Evolutionary conservation across 2,329 filamentous ascomycete species (phyloP), one percentile per base, ranked within the genome.

Genomic region (Helotiales sp.): DNA sequence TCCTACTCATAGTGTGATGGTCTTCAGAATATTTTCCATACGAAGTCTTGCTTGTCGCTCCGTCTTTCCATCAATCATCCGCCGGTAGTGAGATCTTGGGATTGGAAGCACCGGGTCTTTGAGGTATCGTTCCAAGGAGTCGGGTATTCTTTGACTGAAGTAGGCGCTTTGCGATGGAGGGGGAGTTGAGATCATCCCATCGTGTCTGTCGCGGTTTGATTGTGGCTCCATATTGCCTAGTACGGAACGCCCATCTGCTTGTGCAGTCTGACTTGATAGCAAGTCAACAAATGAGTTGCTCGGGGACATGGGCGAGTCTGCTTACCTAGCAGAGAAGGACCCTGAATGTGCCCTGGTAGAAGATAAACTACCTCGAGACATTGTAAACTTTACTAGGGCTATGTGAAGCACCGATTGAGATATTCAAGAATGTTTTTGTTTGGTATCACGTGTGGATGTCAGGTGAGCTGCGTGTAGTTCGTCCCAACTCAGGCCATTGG

Each of bases 51-150:
- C 47, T 50, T 50, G 47, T 13, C 2, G 22, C 17, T 50, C 24
- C 47, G 47, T 50, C 24, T 28, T 50, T 15, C 47, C 47, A 30
- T 28, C 47, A 30, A 28, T n/a, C 47, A 50, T 50, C 17, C 17
- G 30, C 17, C 52, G 52, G 52, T 55, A 55, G n/a, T 55, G 52
- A 55, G 26, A 32, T 37, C 30, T 13, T 37, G 52, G 30, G 11
- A 55, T 37, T 11, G 52, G 52, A 6, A 55, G 28, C 3, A 37
- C 52, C 1, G 52, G 52, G 17, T 37, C 52, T 20, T 15, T 20
- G n/a, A 55, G 52, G 37, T 55, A 55, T 55, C 52, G 28, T 32
- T 55, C 17, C 15, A 55, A 34, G n/a, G 52, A 55, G 15, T 55
- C 52, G 28, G 52, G 7, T 55, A 37, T 55, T 11, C 30, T 34